A percentile compares a stretch with the other conserved stretches of the same genome.
phyloP scores from a whole-genome alignment of 768 basidiomycete species.

The Mycena galericulata region DNA sequence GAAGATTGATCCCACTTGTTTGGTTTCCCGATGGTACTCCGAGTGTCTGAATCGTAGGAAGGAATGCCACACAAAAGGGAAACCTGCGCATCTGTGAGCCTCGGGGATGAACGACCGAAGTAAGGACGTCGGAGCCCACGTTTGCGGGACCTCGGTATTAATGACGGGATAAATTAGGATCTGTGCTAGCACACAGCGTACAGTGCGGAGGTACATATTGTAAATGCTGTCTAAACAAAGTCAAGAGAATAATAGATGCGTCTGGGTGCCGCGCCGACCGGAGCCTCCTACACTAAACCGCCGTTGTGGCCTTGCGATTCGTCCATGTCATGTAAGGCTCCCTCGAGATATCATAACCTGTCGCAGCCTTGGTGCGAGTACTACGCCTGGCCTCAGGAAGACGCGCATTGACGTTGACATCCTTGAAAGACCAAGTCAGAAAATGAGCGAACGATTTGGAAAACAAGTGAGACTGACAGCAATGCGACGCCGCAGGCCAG shows the following conservation, averaged over 20 bases:
- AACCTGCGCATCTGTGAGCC: not conserved
- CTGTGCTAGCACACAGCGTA: conserved; percentile 14
- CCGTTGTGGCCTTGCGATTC: conserved; percentile 72
- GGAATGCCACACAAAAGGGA: not conserved
- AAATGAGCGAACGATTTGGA: not conserved
- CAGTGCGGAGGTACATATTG: conserved; percentile 30
- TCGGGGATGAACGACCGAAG: not conserved
- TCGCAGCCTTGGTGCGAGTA: conserved; percentile 70
- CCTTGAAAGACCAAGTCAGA: conserved; percentile 55
- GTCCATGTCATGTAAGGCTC: conserved; percentile 93
- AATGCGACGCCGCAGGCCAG: conserved; percentile 81
- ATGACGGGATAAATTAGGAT: conserved; percentile 29
- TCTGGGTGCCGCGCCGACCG: conserved; percentile 13
- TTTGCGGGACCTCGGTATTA: conserved; percentile 15
- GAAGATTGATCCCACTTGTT: too few species aligned
- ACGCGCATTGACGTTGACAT: conserved; percentile 75
- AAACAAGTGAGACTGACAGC: conserved; percentile 62
- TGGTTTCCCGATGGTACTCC: too few species aligned
- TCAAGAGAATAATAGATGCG: conserved; percentile 26
- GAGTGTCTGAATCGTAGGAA: not conserved
- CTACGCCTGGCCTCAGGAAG: conserved; percentile 86
- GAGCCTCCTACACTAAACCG: conserved; percentile 54
- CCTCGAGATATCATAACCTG: conserved; percentile 72
- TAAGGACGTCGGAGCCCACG: not conserved
- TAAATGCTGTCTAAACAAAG: conserved; percentile 33